Evolutionary conservation across 805 yeast species (phyloP).

Genomic region (Torulaspora gathmanii): DNA sequence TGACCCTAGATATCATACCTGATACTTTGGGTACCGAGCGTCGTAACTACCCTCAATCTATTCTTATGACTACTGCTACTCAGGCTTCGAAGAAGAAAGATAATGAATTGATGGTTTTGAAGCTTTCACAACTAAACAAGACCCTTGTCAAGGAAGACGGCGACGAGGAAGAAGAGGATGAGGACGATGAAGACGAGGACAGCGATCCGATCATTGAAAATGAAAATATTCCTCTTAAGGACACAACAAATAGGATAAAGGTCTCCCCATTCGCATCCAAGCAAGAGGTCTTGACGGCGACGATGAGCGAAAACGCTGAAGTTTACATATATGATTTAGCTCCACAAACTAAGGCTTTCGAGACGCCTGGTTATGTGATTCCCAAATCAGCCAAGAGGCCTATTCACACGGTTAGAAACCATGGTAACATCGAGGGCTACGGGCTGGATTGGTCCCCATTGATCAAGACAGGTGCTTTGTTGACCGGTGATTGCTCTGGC

Average conservation of each 20-base stretch:
- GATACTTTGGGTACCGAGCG: slow-evolving; percentile 85
- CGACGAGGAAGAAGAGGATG: slow-evolving; percentile 68
- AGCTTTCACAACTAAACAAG: slow-evolving; percentile 73
- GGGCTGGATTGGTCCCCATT: slow-evolving; percentile 96
- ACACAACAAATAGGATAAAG: slow-evolving; percentile 85
- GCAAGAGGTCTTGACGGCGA: slow-evolving; percentile 81
- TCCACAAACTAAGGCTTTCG: slow-evolving; percentile 76
- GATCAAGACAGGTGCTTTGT: slow-evolving; percentile 68
- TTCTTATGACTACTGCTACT: slow-evolving; percentile 85
- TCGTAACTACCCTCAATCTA: slow-evolving; percentile 80
- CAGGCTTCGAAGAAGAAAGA: slow-evolving; percentile 86
- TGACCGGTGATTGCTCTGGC: slow-evolving; percentile 88
- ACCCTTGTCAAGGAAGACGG: slow-evolving; percentile 82
- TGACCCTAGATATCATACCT: slow-evolving; percentile 84
- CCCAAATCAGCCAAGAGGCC: slow-evolving; percentile 78
- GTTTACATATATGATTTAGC: slow-evolving; percentile 78
- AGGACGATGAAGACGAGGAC: slow-evolving; percentile 67
- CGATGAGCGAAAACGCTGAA: slow-evolving; percentile 87
- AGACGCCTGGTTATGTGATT: slow-evolving; percentile 77
- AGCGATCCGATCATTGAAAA: slow-evolving; percentile 84
- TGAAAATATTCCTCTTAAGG: slow-evolving; percentile 68
- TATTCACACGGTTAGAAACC: slow-evolving; percentile 70
- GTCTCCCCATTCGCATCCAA: slow-evolving; percentile 68
- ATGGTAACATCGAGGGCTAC: slow-evolving; percentile 96
- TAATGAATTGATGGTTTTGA: slow-evolving; percentile 81